Conservation (phyloP, 116 monocot genomes). For the Thalassia testudinum region DNA sequence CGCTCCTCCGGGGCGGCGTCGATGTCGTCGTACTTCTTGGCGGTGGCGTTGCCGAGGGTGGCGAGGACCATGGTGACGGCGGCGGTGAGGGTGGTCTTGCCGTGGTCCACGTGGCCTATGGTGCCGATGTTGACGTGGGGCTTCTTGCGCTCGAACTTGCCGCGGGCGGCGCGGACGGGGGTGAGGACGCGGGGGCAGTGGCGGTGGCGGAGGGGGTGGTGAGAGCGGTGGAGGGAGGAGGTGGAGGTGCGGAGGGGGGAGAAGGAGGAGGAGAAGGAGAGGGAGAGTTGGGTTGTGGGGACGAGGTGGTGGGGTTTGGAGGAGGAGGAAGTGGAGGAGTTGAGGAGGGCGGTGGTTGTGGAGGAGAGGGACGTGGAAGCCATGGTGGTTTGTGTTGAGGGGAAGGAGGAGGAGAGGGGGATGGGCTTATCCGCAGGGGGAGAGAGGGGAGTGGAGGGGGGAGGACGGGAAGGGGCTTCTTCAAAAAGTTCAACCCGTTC, state of each 20-base stretch:
- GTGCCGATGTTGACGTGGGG: conserved; percentile 74
- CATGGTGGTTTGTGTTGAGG: too few relatives aligned
- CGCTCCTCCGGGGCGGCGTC: conserved; percentile 73
- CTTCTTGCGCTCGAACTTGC: conserved; percentile 71
- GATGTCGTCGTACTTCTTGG: conserved; percentile 70
- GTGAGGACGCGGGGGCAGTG: conserved; percentile 8
- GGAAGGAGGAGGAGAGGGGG: not conserved
- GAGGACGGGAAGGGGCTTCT: not conserved
- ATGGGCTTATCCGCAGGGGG: not conserved
- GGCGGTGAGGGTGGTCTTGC: conserved; percentile 71
- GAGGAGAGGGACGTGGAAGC: not conserved
- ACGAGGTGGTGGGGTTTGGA: conserved; percentile 2
- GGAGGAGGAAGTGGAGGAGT: conserved; percentile 1
- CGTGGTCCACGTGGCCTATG: conserved; percentile 77
- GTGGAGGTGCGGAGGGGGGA: not conserved
- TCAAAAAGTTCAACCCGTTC: too few relatives aligned
- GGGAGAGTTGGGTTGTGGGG: not conserved
- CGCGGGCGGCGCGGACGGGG: conserved; percentile 38
- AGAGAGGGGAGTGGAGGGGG: not conserved
- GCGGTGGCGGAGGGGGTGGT: not conserved
- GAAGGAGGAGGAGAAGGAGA: conserved; percentile 17
- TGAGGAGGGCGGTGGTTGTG: not conserved
- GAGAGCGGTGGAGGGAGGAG: too few relatives aligned
- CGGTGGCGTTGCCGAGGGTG: conserved; percentile 24
- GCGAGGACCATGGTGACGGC: conserved; percentile 68